A percentile compares a stretch with the other conserved stretches of the same genome.
Conservation (phyloP, 1,284 basidiomycete species). For the Blastosporella zonata region DNA sequence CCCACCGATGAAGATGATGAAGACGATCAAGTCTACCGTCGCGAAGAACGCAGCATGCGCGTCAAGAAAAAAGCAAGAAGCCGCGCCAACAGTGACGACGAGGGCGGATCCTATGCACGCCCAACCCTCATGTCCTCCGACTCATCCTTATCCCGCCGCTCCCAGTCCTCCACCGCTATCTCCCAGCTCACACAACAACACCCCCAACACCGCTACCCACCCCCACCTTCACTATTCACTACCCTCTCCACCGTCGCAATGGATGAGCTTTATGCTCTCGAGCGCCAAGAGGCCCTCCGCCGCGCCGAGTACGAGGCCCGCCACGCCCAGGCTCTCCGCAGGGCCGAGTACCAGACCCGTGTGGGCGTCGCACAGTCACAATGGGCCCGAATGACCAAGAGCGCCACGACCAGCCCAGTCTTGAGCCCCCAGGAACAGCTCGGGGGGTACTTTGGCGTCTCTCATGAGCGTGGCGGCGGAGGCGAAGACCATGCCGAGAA, state of each 20-base stretch:
- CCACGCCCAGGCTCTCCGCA: constrained; percentile 74
- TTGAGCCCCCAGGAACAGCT: constrained; percentile 44
- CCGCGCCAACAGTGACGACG: constrained; percentile 75
- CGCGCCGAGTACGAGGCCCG: constrained; percentile 83
- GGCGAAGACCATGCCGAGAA: constrained; percentile 22
- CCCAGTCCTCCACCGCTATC: constrained; percentile 27
- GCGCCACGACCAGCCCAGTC: constrained; percentile 70
- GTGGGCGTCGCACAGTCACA: constrained; percentile 30
- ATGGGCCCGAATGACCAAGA: constrained; percentile 47
- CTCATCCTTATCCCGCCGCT: constrained; percentile 40
- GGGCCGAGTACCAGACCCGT: constrained; percentile 74
- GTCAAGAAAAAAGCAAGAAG: constrained; percentile 75
- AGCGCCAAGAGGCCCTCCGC: constrained; percentile 78
- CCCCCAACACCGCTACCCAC: constrained; percentile 34
- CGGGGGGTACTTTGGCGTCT: constrained; percentile 39
- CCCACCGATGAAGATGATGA: constrained; percentile 16
- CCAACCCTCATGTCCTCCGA: constrained; percentile 59
- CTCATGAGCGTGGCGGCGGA: constrained; percentile 30
- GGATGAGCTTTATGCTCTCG: constrained; percentile 84
- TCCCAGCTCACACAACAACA: constrained; percentile 24
- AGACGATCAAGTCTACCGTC: constrained; percentile 5
- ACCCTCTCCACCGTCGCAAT: constrained; percentile 80
- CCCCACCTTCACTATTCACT: constrained; percentile 54
- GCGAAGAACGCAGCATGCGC: constrained; percentile 27
- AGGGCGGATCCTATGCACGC: constrained; percentile 69